A percentile compares a stretch with the other conserved stretches of the same genome.
Evolutionary conservation across 257 asterid genomes (phyloP).

Genomic region (Sherardia arvensis): DNA sequence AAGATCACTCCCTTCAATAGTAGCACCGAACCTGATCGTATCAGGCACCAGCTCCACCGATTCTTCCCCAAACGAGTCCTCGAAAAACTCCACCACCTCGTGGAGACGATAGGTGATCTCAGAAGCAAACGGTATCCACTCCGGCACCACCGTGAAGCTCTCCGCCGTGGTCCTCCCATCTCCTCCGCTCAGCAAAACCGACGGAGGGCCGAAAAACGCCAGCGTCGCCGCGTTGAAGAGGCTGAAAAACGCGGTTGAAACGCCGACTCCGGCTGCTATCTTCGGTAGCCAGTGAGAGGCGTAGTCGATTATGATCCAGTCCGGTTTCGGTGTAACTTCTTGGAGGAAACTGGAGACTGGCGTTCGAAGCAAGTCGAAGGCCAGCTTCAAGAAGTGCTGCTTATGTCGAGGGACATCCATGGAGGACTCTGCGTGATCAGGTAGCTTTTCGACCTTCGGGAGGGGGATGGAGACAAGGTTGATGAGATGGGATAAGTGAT

Average conservation of each 20-base stretch:
- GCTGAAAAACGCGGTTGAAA: constrained; percentile 47
- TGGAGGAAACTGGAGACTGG: constrained; percentile 41
- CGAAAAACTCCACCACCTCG: constrained; percentile 49
- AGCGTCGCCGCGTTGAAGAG: constrained; percentile 67
- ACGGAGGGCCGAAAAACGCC: constrained; percentile 60
- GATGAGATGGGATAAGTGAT: constrained; percentile 35
- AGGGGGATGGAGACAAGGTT: constrained; percentile 35
- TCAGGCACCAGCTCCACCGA: constrained; percentile 62
- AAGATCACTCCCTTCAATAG: constrained; percentile 48
- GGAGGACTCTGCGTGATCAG: constrained; percentile 65
- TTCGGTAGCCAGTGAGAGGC: constrained; percentile 75
- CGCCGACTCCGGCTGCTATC: constrained; percentile 29
- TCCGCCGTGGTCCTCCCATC: constrained; percentile 33
- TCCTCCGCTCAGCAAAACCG: constrained; percentile 23
- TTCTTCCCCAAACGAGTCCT: constrained; percentile 53
- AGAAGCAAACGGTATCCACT: constrained; percentile 56
- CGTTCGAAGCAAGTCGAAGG: constrained; percentile 55
- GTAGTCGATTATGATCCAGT: constrained; percentile 72
- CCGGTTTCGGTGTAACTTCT: constrained; percentile 44
- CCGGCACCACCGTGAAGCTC: constrained; percentile 52
- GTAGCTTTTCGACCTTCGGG: constrained; percentile 42
- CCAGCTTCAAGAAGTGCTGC: constrained; percentile 63
- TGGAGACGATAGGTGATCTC: constrained; percentile 42
- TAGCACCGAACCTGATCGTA: constrained; percentile 39
- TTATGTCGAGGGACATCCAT: constrained; percentile 68